phyloP scores from a whole-genome alignment of 1,139 yeast genomes.

The Magnusiomyces clavatus region DNA sequence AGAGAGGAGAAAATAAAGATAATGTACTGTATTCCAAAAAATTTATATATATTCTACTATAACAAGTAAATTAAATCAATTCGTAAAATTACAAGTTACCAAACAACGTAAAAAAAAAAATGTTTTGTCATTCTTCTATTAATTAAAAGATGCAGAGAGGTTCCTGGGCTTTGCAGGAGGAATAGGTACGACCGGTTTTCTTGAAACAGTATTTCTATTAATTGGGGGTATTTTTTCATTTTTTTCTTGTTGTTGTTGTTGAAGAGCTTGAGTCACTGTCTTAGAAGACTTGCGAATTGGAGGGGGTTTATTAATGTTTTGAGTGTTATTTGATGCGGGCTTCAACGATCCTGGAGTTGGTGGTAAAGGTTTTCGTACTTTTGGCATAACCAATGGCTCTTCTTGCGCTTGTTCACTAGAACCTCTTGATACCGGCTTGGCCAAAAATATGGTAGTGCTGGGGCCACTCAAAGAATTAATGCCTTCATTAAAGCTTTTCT shows the following conservation, averaged over 20 bases:
- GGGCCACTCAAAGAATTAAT: too few species aligned
- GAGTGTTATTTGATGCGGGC: background rate
- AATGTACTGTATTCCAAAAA: background rate
- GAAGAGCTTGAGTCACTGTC: constrained; percentile 15
- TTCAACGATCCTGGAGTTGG: background rate
- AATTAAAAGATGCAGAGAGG: background rate
- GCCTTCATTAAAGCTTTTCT: too few species aligned
- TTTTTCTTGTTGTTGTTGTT: background rate
- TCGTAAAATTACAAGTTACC: background rate
- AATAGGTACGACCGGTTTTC: background rate
- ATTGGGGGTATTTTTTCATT: background rate
- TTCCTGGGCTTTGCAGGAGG: constrained; percentile 1
- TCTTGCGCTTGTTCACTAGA: too few species aligned
- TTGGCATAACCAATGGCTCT: constrained; percentile 10
- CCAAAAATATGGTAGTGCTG: too few species aligned
- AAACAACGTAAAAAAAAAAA: background rate
- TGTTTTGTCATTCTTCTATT: background rate
- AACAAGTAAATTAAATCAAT: background rate
- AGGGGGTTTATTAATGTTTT: constrained; percentile 16
- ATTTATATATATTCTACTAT: background rate
- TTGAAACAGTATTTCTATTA: background rate
- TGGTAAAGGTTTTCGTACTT: constrained; percentile 13
- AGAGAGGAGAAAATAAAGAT: too few species aligned
- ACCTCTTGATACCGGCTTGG: too few species aligned
- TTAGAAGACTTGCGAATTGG: constrained; percentile 25